Evolutionary conservation across 2,329 filamentous ascomycete species (phyloP), one percentile per base, ranked within the genome.

Genomic region (Aspergillus sp.): DNA sequence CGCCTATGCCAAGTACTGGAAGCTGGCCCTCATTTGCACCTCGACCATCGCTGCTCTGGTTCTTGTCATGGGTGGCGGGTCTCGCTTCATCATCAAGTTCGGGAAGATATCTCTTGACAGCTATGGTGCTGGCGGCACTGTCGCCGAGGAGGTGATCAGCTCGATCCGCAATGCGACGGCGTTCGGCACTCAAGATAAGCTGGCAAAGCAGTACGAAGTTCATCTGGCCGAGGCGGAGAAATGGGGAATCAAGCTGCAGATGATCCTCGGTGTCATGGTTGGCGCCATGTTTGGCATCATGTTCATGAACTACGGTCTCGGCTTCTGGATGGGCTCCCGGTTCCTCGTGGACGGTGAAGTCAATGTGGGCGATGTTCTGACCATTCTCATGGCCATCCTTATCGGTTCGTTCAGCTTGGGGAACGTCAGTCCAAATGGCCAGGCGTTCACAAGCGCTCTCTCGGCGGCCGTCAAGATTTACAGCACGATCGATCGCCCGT

Each of bases 71-170:
- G 84, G 80, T 27, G 64, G 68, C 31, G 78, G 82, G 10, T 84
- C 82, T 4, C 66, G 63, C 2, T 83, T 86, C 49, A 81, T 94
- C 48, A 68, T 93, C 53, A 85, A 79, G 55, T 89, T 74, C 59
- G 88, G 80, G 61, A 89, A 86, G 61, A 66, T 75, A 36, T 81
- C 82, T 2, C 68, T 95, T 30, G 69, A 80, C 32, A 76, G 85
- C 0, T 94, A 93, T 50, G 88, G 85, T 15, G 68, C 78, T 30
- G 89, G 88, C 42, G 89, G 88, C 35, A 88, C 81, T 2, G 74
- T 96, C 8, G 89, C 86, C 3, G 91, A 96, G 53, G 91, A 98
- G 61, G 89, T 95, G 33, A 74, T 98, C 49, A 88, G 85, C 57
- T 95, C 88, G 1, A 82, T 96, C 45, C 79, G 91, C 42, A 96